These are phyloP conservation scores for Scutellaria galericulata DNA, from an alignment of 257 asterid species.

Conservation along the genomic window DNA sequence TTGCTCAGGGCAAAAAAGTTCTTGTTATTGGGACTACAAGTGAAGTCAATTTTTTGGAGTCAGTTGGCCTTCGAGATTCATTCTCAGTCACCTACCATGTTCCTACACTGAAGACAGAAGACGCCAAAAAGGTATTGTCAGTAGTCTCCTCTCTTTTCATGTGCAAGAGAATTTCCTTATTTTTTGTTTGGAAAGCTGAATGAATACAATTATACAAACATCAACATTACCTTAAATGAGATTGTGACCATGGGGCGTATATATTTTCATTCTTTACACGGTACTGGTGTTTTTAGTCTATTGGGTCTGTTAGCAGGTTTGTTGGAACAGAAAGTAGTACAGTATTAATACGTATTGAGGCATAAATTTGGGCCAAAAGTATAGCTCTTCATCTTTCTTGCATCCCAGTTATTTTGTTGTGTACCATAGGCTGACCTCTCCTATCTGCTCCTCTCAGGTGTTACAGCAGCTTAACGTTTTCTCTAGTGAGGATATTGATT, in stretches of 20 bases:
- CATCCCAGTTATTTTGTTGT: slow-evolving; percentile 2
- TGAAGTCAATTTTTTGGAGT: slow-evolving; percentile 77
- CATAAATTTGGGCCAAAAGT: slow-evolving; percentile 7
- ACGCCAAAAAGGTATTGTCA: slow-evolving; percentile 73
- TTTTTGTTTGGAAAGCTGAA: not conserved
- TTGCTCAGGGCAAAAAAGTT: slow-evolving; percentile 77
- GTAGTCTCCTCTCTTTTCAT: slow-evolving; percentile 31
- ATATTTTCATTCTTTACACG: not conserved
- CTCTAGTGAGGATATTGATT: slow-evolving; percentile 68
- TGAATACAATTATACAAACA: not conserved
- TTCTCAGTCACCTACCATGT: slow-evolving; percentile 85
- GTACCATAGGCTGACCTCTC: slow-evolving; percentile 25
- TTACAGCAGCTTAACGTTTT: slow-evolving; percentile 78
- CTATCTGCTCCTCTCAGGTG: slow-evolving; percentile 61
- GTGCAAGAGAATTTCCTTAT: slow-evolving; percentile 17
- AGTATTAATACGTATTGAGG: not conserved
- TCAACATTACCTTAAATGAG: not conserved
- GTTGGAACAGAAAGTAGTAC: not conserved
- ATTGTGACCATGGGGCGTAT: not conserved
- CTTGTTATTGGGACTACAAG: slow-evolving; percentile 97
- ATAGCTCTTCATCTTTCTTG: not conserved
- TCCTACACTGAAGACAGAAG: slow-evolving; percentile 83
- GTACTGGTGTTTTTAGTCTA: not conserved
- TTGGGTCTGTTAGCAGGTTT: slow-evolving; percentile 24
- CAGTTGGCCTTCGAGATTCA: slow-evolving; percentile 78